Percentiles rank a stretch among this genome's conserved stretches.
phyloP scores from a whole-genome alignment of 176 grass and related monocot species.

The Carex parvula region DNA sequence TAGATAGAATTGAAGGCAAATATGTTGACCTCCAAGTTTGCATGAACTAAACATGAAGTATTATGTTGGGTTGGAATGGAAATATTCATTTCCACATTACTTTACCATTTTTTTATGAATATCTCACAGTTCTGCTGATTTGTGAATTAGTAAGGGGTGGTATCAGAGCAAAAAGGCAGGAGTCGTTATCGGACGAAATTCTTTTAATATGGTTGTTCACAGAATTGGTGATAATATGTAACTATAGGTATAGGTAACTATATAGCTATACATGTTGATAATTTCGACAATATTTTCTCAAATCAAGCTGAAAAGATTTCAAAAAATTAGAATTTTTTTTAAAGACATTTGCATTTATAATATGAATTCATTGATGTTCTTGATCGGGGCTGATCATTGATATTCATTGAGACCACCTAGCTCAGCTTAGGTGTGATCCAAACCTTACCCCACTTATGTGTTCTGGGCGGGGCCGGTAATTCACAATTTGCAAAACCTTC shows the following conservation, averaged over 20 bases:
- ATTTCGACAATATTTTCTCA: not conserved
- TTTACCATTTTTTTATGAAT: not conserved
- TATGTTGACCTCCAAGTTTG: too few species aligned
- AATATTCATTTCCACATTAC: not conserved
- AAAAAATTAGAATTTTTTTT: not conserved
- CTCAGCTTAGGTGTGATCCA: not conserved
- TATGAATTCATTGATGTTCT: constrained; percentile 2
- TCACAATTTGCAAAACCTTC: not conserved
- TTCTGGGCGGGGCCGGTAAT: not conserved
- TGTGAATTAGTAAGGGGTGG: not conserved
- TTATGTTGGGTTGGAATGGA: not conserved
- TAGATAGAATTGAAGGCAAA: not conserved
- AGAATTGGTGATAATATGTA: not conserved
- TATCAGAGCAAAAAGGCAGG: not conserved
- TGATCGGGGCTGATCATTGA: too few species aligned
- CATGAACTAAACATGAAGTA: too few species aligned
- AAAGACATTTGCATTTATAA: not conserved
- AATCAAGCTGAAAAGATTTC: not conserved
- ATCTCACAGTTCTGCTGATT: not conserved
- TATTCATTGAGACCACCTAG: not conserved
- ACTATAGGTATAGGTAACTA: not conserved
- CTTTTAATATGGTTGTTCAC: not conserved
- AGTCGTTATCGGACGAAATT: not conserved
- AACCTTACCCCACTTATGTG: not conserved
- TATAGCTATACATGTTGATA: not conserved